A percentile compares a stretch with the other conserved stretches of the same genome.
These are phyloP conservation scores for Silene coronaria DNA, from an alignment of 179 eudicot species.

Conservation along the genomic window DNA sequence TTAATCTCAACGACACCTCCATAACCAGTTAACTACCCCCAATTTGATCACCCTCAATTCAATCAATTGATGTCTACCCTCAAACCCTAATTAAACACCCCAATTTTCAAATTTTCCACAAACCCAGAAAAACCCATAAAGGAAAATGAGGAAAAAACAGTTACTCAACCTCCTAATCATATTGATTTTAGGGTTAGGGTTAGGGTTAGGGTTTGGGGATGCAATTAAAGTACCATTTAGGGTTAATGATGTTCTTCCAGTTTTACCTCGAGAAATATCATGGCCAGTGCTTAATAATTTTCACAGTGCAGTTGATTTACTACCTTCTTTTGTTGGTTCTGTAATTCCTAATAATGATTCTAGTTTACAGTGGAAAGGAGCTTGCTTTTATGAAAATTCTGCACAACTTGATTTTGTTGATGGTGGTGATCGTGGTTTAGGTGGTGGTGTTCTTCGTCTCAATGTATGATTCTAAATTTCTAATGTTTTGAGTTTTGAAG, in stretches of 20 bases:
- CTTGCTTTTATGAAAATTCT: conserved; percentile 63
- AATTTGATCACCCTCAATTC: too few species aligned
- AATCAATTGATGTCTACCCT: too few species aligned
- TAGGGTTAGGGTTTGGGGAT: conserved; percentile 36
- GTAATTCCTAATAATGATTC: conserved; percentile 51
- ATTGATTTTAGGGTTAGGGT: conserved; percentile 36
- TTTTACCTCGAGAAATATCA: conserved; percentile 68
- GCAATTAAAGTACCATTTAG: conserved; percentile 68
- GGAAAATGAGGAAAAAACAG: conserved; percentile 11
- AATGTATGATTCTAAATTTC: conserved; percentile 31
- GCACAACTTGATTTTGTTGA: conserved; percentile 59
- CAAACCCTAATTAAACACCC: not conserved
- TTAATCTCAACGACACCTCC: too few species aligned
- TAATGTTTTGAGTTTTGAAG: too few species aligned
- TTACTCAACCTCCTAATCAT: conserved; percentile 21
- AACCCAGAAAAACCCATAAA: conserved; percentile 5
- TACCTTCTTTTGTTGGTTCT: conserved; percentile 84
- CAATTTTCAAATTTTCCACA: not conserved
- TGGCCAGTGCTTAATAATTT: conserved; percentile 86
- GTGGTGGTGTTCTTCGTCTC: conserved; percentile 73
- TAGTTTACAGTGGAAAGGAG: conserved; percentile 70
- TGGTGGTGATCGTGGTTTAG: conserved; percentile 50
- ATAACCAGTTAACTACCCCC: too few species aligned
- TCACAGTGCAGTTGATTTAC: conserved; percentile 74
- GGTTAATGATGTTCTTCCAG: conserved; percentile 72